These are phyloP conservation scores for Novymonas esmeraldas DNA, from an alignment of 208 protist genomes.

Conservation along the genomic window DNA sequence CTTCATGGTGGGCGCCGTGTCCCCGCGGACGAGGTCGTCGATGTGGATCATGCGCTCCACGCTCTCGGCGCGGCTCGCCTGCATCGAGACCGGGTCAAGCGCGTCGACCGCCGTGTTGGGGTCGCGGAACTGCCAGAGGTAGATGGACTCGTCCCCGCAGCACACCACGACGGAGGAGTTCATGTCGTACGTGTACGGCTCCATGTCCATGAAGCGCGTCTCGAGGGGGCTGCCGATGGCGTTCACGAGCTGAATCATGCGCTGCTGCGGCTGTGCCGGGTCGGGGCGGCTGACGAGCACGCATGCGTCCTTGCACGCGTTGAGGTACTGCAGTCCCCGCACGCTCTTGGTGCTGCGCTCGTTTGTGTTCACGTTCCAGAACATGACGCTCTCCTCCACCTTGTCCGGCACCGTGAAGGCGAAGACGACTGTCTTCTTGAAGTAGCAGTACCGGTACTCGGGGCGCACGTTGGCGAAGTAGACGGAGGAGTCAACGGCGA, in stretches of 20 bases:
- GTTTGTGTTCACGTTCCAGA: slow-evolving; percentile 95
- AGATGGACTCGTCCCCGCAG: slow-evolving; percentile 91
- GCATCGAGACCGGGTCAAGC: slow-evolving; percentile 84
- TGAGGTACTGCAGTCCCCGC: slow-evolving; percentile 81
- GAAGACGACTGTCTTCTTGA: slow-evolving; percentile 93
- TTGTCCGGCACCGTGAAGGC: slow-evolving; percentile 91
- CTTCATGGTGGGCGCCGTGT: slow-evolving; percentile 55
- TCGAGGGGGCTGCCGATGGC: slow-evolving; percentile 95
- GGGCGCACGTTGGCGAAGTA: slow-evolving; percentile 98
- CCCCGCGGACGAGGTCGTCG: slow-evolving; percentile 85
- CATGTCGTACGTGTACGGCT: slow-evolving; percentile 89
- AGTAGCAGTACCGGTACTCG: slow-evolving; percentile 96
- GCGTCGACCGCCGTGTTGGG: slow-evolving; percentile 70
- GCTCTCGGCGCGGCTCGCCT: slow-evolving; percentile 71
- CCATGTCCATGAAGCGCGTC: slow-evolving; percentile 91
- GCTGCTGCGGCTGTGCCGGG: slow-evolving; percentile 43
- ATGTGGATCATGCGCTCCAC: slow-evolving; percentile 91
- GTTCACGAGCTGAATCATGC: slow-evolving; percentile 94
- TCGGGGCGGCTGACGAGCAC: slow-evolving; percentile 85
- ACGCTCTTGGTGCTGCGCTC: slow-evolving; percentile 92
- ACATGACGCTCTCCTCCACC: slow-evolving; percentile 93
- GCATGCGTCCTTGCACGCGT: slow-evolving; percentile 83
- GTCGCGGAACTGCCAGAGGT: slow-evolving; percentile 96
- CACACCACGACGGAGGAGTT: slow-evolving; percentile 93
- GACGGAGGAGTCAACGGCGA: slow-evolving; percentile 95